Conservation (phyloP, 495 filamentous ascomycete species). For the Podospora didyma region DNA sequence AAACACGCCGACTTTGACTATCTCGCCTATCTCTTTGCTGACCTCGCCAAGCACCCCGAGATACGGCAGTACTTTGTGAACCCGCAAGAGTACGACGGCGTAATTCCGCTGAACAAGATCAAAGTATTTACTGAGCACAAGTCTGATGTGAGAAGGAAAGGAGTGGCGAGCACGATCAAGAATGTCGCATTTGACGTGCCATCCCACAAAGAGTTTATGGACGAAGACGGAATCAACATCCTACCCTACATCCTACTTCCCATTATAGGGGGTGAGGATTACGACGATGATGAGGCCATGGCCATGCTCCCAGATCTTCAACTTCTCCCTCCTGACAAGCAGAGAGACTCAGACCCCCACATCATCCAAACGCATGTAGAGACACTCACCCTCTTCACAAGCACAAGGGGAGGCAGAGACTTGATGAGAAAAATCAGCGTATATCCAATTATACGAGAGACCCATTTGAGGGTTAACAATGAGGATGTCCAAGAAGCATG, state of each 20-base stretch:
- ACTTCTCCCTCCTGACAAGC: constrained; percentile 80
- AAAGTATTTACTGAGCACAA: constrained; percentile 89
- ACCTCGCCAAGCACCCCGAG: constrained; percentile 73
- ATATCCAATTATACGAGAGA: constrained; percentile 85
- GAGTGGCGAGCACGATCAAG: constrained; percentile 89
- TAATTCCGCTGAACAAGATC: constrained; percentile 83
- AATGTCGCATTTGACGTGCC: constrained; percentile 72
- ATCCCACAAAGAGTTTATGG: constrained; percentile 64
- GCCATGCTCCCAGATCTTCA: constrained; percentile 84
- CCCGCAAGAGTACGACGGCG: constrained; percentile 67
- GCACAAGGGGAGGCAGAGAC: constrained; percentile 69
- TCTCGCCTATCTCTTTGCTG: constrained; percentile 88
- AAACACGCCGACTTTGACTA: constrained; percentile 87
- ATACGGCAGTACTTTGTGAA: constrained; percentile 73
- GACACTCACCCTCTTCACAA: constrained; percentile 77
- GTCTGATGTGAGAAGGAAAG: constrained; percentile 73
- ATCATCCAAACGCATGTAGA: constrained; percentile 86
- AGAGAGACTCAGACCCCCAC: constrained; percentile 66
- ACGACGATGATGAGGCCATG: constrained; percentile 70
- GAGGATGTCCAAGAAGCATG: constrained; percentile 80
- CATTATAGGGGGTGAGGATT: constrained; percentile 55
- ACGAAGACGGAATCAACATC: constrained; percentile 67
- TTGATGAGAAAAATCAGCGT: constrained; percentile 70
- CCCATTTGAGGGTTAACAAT: constrained; percentile 73
- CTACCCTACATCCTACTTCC: constrained; percentile 81